A percentile compares a stretch with the other conserved stretches of the same genome.
These are phyloP conservation scores for Cucurbita pepo DNA, from an alignment of 306 rosid genomes.

Conservation along the genomic window DNA sequence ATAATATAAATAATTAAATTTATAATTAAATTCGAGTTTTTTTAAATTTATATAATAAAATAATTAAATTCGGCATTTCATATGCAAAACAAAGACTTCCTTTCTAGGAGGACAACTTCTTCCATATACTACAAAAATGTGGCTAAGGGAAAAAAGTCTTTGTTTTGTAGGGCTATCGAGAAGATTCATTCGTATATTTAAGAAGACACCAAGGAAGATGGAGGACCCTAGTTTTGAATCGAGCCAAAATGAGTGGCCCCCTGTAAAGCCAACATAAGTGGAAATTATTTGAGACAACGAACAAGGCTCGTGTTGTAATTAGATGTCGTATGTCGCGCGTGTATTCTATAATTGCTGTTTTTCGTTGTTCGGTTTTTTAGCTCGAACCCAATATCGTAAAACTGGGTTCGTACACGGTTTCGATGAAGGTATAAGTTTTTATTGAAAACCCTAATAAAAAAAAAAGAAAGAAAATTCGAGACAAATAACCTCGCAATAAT, in stretches of 20 bases:
- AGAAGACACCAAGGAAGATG: background rate
- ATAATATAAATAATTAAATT: background rate
- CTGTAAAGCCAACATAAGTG: background rate
- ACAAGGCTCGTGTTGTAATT: background rate
- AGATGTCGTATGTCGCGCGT: background rate
- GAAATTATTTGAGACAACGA: background rate
- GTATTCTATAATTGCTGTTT: background rate
- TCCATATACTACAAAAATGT: background rate
- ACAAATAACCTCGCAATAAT: too few relatives aligned
- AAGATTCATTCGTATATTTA: background rate
- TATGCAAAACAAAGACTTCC: conserved; percentile 2
- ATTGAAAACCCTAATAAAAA: too few relatives aligned
- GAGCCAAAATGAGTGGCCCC: background rate
- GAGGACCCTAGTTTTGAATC: background rate
- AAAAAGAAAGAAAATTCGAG: too few relatives aligned
- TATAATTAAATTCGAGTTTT: background rate
- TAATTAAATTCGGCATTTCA: background rate
- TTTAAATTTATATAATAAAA: background rate
- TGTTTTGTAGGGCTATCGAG: background rate
- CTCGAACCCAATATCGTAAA: background rate
- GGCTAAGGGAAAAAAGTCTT: background rate
- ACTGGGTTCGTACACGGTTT: background rate
- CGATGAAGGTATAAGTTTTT: too few relatives aligned
- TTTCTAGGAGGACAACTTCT: background rate
- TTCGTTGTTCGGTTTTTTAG: background rate